Evolutionary conservation across 768 basidiomycete species (phyloP).

Genomic region (Solioccasus polychromus): DNA sequence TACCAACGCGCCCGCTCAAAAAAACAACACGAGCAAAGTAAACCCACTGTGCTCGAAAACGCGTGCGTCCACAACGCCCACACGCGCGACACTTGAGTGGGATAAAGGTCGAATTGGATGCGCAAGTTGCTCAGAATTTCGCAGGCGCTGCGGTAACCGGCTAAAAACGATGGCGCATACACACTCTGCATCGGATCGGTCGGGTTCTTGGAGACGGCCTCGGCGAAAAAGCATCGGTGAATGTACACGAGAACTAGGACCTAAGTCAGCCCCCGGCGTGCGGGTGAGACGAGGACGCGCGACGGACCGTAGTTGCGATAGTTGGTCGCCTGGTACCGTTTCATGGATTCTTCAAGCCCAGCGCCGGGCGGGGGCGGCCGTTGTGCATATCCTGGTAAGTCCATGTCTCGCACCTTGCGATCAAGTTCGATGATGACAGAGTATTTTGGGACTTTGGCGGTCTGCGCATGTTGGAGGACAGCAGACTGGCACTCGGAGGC

Average conservation of each 20-base stretch:
- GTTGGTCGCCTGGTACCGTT: constrained; percentile 71
- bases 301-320: constrained; percentile 66
- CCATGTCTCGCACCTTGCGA: constrained; percentile 65
- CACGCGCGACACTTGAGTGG: constrained; percentile 58
- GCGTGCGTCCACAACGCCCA: constrained; percentile 76
- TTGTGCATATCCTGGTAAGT: constrained; percentile 59
- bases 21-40: too few relatives aligned
- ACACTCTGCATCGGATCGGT: constrained; percentile 65
- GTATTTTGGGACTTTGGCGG: constrained; percentile 60
- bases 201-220: constrained; percentile 63
- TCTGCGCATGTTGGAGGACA: constrained; percentile 67
- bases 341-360: constrained; percentile 63
- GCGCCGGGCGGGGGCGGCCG: constrained; percentile 46
- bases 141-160: constrained; percentile 65
- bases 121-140: constrained; percentile 50
- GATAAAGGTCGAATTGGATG: constrained; percentile 48
- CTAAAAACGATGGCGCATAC: constrained; percentile 65
- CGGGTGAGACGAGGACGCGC: neutral
- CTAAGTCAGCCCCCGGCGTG: constrained; percentile 29
- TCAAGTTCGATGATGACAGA: constrained; percentile 62
- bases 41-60: constrained; percentile 59
- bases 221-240: constrained; percentile 75
- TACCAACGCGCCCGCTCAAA: neutral
- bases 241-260: constrained; percentile 74
- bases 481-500: constrained; percentile 63